Base-by-base conservation (phyloP, 371 early-diverging fungal genomes). In the Mucor saturninus region DNA sequence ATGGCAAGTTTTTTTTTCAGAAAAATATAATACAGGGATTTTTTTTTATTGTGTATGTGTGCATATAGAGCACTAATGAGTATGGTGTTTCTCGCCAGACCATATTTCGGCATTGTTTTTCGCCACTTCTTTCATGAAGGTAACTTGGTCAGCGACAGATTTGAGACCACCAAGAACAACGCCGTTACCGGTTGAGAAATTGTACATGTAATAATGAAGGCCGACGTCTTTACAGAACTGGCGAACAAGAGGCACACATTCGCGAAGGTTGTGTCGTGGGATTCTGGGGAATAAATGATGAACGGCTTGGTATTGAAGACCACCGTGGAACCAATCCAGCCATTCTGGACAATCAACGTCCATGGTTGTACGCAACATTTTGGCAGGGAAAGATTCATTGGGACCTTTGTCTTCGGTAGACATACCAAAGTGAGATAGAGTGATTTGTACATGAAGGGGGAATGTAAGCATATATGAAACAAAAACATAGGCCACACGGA, bases 321-420 rank as follows among this genome's bases (percentile, higher is more conserved):
- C 98, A 54, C 98, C 98, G 64, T 98, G 98, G 81, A 96, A 93
- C 96, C 96, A 97, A 71, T 98, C 97, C 45, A 98, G 63, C 93
- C 93, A 96, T 62, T 75, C 76, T 9, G 97, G 94, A 76, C 98
- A 98, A 62, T 95, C 93, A 0, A 97, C 93, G 77, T 98, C 96
- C 94, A 97, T 95, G n/a, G 95, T 94, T 0, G 98, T 98, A 54
- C 97, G 86, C 37, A 96, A 77, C 82, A 89, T 91, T 70, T 91
- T 90, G 43, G 87, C 91, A 3, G 93, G 89, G 68, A 94, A 97
- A 35, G 88, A 80, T 70, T 94, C 95, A 32, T 80, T 71, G 0
- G 89, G 86, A 15, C 89, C 89, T 42, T 84, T 71, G 38, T 91
- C 91, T 62, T 88, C 89, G 4, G 93, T 93, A 15, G 91, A 88